These are phyloP conservation scores for Plasmodium gallinaceum DNA, from an alignment of 169 alveolate genomes.

Conservation along the genomic window DNA sequence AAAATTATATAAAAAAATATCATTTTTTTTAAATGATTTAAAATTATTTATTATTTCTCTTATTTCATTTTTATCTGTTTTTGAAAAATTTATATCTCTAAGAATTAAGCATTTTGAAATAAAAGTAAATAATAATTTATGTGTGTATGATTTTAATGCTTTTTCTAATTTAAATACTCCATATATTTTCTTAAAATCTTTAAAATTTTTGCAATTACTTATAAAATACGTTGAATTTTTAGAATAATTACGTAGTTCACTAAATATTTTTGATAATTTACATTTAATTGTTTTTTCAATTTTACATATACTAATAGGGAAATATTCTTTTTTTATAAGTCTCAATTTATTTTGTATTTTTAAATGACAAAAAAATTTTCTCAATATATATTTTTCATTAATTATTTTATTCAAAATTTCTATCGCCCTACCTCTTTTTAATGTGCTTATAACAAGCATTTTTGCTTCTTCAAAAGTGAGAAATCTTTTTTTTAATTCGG, in stretches of 20 bases:
- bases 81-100: not conserved
- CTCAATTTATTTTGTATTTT: slow-evolving; percentile 9
- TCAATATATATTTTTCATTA: slow-evolving; percentile 14
- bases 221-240: not conserved
- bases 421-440: slow-evolving; percentile 67
- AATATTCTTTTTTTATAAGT: not conserved
- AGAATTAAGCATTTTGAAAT: not conserved
- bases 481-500: slow-evolving; percentile 19
- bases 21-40: not conserved
- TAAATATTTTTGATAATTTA: not conserved
- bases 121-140: slow-evolving; percentile 22
- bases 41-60: slow-evolving; percentile 2
- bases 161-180: slow-evolving; percentile 32
- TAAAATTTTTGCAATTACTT: slow-evolving; percentile 1
- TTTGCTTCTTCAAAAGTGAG: slow-evolving; percentile 72
- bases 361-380: slow-evolving; percentile 15
- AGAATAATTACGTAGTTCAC: not conserved
- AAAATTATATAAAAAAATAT: too few relatives aligned
- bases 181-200: slow-evolving; percentile 24
- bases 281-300: slow-evolving; percentile 18
- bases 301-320: not conserved
- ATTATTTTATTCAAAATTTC: slow-evolving; percentile 56
- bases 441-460: slow-evolving; percentile 37
- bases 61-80: not conserved
- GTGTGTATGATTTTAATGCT: slow-evolving; percentile 2